Evolutionary conservation across 257 asterid species (phyloP).

Genomic region (Petrea volubilis): DNA sequence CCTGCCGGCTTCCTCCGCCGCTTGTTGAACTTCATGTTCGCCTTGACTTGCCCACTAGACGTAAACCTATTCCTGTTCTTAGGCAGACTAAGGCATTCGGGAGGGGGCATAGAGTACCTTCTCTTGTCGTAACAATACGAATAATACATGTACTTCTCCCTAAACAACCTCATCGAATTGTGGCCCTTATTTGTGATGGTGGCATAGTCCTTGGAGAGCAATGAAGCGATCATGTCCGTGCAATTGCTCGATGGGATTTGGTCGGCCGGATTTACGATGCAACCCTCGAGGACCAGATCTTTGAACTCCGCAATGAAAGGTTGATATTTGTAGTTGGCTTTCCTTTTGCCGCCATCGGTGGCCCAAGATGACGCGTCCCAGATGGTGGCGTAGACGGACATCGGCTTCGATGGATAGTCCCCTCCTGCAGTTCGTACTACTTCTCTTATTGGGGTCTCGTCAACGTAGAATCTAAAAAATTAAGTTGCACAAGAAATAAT

Average conservation of each 20-base stretch:
- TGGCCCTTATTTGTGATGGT: conserved; percentile 35
- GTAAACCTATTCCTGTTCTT: conserved; percentile 51
- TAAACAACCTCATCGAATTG: conserved; percentile 54
- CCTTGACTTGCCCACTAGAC: conserved; percentile 53
- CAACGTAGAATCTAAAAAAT: conserved; percentile 57
- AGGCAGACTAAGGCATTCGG: conserved; percentile 61
- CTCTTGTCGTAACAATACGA: conserved; percentile 61
- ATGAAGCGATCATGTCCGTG: conserved; percentile 33
- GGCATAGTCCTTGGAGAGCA: conserved; percentile 40
- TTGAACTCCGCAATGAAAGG: conserved; percentile 66
- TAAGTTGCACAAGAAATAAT: background rate
- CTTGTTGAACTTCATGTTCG: conserved; percentile 43
- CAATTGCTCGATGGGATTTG: conserved; percentile 71
- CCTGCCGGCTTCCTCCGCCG: conserved; percentile 17
- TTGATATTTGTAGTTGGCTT: conserved; percentile 59
- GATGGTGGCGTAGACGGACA: conserved; percentile 79
- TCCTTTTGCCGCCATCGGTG: conserved; percentile 72
- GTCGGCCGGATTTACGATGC: conserved; percentile 63
- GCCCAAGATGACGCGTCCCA: conserved; percentile 99
- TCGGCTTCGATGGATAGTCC: conserved; percentile 80
- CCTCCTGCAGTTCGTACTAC: conserved; percentile 46
- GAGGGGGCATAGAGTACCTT: conserved; percentile 63
- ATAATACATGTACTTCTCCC: conserved; percentile 67
- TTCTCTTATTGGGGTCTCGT: conserved; percentile 71
- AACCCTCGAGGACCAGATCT: conserved; percentile 67